Base-by-base conservation (phyloP, 2,329 filamentous ascomycete species). In the Mycosphaerella sp. region DNA sequence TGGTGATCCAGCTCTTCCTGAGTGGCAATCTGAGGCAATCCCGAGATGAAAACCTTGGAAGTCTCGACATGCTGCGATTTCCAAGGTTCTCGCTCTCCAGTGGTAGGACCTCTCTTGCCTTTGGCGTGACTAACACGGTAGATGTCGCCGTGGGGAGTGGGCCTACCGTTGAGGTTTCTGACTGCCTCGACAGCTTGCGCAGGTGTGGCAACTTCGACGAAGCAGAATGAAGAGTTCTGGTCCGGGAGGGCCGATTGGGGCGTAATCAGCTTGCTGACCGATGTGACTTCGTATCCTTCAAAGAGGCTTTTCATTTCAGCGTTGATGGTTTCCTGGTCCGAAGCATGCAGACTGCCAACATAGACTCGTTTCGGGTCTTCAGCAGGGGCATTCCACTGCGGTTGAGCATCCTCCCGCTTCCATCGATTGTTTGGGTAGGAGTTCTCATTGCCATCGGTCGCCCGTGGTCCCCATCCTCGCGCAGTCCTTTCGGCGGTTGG, bases 221-320 rank as follows among this genome's bases (percentile, higher is more conserved):
- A 69, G 42, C 66, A 67, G 47, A 67, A 68, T 8, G 56, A 57
- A 8, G 49, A 58, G 4, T 51, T 56, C 31, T 31, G 36, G 31
- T 11, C n/a, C 38, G 26, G 34, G 17, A 1, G 46, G 36, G 12
- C 44, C 7, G 47, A 48, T 14, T 43, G 48, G 3, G 64, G 64
- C 38, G 59, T 60, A n/a, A 65, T 64, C 43, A 77, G 65, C 64
- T 78, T 78, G 66, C 73, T 77, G 51, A 78, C 70, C 48, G 73
- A 73, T 60, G 73, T 69, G 64, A 78, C 66, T 10, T 71, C 66
- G 61, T 73, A 76, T 12, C 66, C 72, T 14, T 70, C 63, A 65
- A 78, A 78, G 47, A 78, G 69, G 3, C 64, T 62, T 41, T 69
- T 69, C 41, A 77, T 70, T 53, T 74, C 72, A 47, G 66, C 68